A percentile compares a stretch with the other conserved stretches of the same genome.
Evolutionary conservation across 495 filamentous ascomycete genomes (phyloP).

Genomic region (Hypoxylon subgilvum): DNA sequence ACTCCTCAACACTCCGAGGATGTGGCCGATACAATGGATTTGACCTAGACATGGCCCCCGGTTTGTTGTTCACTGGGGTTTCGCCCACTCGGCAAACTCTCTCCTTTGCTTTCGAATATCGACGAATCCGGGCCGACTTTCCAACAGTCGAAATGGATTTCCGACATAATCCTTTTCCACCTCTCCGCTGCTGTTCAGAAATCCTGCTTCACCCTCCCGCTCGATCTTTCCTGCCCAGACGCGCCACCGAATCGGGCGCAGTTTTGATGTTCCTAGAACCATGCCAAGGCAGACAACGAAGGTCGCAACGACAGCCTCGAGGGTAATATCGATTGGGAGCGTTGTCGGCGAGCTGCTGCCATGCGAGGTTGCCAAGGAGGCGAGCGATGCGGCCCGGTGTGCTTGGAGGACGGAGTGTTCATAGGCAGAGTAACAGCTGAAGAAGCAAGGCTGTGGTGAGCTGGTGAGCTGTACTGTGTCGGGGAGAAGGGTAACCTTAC

Average conservation of each 20-base stretch:
- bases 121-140: constrained; percentile 55
- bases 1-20: no score
- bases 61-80: constrained; percentile 33
- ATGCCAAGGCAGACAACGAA: constrained; percentile 71
- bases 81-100: constrained; percentile 78
- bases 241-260: constrained; percentile 80
- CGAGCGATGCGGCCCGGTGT: constrained; percentile 56
- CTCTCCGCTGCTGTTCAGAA: constrained; percentile 70
- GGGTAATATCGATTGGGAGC: constrained; percentile 76
- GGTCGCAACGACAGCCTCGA: constrained; percentile 77
- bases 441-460: constrained; percentile 10
- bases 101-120: constrained; percentile 70
- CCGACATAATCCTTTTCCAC: constrained; percentile 57
- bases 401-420: constrained; percentile 77
- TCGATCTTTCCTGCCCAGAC: constrained; percentile 86
- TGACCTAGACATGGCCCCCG: not conserved
- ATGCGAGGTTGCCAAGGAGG: constrained; percentile 51
- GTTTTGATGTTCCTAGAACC: constrained; percentile 69
- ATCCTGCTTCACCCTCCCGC: constrained; percentile 71
- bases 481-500: constrained; percentile 53
- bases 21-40: no score
- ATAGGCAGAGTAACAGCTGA: constrained; percentile 83
- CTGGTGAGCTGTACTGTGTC: not conserved
- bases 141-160: constrained; percentile 57
- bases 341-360: constrained; percentile 33